These are phyloP conservation scores for Cyclocybe aegerita DNA, from an alignment of 768 basidiomycete genomes.

Conservation along the genomic window DNA sequence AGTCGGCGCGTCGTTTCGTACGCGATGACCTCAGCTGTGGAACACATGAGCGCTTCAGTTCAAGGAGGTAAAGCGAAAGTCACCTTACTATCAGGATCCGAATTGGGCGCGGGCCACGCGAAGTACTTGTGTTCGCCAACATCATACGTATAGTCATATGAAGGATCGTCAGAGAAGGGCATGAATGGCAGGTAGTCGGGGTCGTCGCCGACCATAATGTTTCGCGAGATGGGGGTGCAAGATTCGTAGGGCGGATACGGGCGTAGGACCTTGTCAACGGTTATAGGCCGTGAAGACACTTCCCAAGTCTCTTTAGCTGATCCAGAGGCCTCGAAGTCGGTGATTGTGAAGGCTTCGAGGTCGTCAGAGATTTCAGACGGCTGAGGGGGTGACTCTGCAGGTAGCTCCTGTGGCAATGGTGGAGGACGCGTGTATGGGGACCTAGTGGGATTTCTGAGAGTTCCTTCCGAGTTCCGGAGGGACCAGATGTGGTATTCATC, in stretches of 20 bases:
- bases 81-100: slow-evolving; percentile 38
- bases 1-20: slow-evolving; percentile 48
- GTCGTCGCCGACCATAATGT: slow-evolving; percentile 57
- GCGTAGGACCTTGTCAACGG: neutral
- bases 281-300: too few relatives aligned
- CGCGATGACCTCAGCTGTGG: slow-evolving; percentile 48
- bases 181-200: slow-evolving; percentile 55
- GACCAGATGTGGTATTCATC: too few relatives aligned
- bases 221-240: slow-evolving; percentile 50
- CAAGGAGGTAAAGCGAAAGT: neutral
- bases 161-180: slow-evolving; percentile 61
- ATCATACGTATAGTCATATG: slow-evolving; percentile 44
- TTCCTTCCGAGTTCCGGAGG: too few relatives aligned
- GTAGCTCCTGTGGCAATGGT: too few relatives aligned
- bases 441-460: too few relatives aligned
- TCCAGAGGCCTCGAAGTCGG: too few relatives aligned
- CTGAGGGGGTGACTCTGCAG: too few relatives aligned
- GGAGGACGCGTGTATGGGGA: too few relatives aligned
- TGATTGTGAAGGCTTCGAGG: too few relatives aligned
- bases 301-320: too few relatives aligned
- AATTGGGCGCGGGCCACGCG: slow-evolving; percentile 45
- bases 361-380: too few relatives aligned
- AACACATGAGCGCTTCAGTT: neutral
- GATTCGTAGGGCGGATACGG: slow-evolving; percentile 50
- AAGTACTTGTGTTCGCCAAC: slow-evolving; percentile 39